phyloP scores from a whole-genome alignment of 805 yeast genomes.

The Candida coquimbonensis region DNA sequence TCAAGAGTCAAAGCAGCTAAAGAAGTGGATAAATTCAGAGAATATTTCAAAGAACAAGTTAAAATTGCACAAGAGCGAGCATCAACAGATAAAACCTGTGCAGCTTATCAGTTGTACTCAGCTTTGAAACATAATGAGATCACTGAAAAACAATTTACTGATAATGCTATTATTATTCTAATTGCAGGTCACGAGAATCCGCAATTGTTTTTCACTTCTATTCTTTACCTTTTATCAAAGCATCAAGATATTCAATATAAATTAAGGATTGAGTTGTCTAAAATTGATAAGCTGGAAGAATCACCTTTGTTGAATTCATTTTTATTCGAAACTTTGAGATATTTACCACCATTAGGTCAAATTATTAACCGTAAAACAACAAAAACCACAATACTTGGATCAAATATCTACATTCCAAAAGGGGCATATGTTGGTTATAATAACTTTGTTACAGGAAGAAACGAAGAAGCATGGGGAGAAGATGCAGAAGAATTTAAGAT shows the following conservation, averaged over 20 bases:
- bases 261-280: constrained; percentile 21
- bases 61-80: constrained; percentile 22
- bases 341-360: constrained; percentile 51
- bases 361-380: constrained; percentile 45
- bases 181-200: constrained; percentile 66
- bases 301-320: constrained; percentile 28
- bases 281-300: constrained; percentile 10
- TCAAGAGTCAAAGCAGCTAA: constrained; percentile 36
- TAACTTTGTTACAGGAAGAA: constrained; percentile 45
- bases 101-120: constrained; percentile 34
- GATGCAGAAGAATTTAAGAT: constrained; percentile 40
- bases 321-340: constrained; percentile 40
- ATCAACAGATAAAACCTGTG: constrained; percentile 25
- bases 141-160: constrained; percentile 40
- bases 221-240: constrained; percentile 41
- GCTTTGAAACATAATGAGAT: constrained; percentile 33
- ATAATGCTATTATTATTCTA: constrained; percentile 46
- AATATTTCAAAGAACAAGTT: constrained; percentile 29
- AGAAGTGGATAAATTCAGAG: constrained; percentile 37
- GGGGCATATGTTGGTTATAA: constrained; percentile 50
- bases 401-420: constrained; percentile 37
- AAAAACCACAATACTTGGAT: constrained; percentile 31
- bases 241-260: constrained; percentile 27
- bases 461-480: constrained; percentile 36
- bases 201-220: constrained; percentile 40